Percentiles rank a stretch among this genome's conserved stretches.
Conservation (phyloP, 2,329 filamentous ascomycete species). For the Penicillium sp. region DNA sequence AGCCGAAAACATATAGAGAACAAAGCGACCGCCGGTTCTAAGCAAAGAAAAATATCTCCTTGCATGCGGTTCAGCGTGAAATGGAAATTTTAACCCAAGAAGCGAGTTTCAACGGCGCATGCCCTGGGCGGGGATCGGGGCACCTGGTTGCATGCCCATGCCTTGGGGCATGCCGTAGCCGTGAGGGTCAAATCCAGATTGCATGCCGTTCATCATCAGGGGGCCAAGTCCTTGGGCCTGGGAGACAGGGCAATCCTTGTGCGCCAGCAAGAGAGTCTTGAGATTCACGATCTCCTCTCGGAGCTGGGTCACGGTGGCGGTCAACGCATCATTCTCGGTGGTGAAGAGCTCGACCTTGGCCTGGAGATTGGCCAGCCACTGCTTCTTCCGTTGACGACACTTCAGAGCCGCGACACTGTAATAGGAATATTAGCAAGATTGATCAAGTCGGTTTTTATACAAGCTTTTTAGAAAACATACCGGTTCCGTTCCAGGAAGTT, state of each 20-base stretch:
- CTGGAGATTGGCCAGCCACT: conserved; percentile 94
- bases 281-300: conserved; percentile 92
- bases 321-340: conserved; percentile 84
- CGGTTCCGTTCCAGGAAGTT: conserved; percentile 96
- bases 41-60: conserved; percentile 10
- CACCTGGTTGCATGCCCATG: conserved; percentile 43
- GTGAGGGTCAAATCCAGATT: conserved; percentile 41
- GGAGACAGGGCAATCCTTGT: conserved; percentile 94
- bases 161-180: conserved; percentile 43
- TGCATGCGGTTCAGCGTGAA: conserved; percentile 12
- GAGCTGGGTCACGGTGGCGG: conserved; percentile 76
- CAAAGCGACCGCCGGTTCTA: conserved; percentile 18
- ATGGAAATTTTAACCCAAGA: conserved; percentile 8
- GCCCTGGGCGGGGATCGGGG: conserved; percentile 36
- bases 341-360: conserved; percentile 91
- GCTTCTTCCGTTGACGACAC: conserved; percentile 96
- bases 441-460: not conserved
- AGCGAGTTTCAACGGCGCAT: conserved; percentile 30
- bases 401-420: conserved; percentile 88
- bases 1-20: conserved; percentile 20
- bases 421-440: conserved; percentile 24
- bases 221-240: conserved; percentile 71
- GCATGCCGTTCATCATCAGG: conserved; percentile 43
- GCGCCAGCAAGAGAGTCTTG: conserved; percentile 86
- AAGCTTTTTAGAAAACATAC: conserved; percentile 51